Percentiles rank a stretch among this genome's conserved stretches.
Evolutionary conservation across 2,329 filamentous ascomycete species (phyloP).

Genomic region (Trichoderma sp.): DNA sequence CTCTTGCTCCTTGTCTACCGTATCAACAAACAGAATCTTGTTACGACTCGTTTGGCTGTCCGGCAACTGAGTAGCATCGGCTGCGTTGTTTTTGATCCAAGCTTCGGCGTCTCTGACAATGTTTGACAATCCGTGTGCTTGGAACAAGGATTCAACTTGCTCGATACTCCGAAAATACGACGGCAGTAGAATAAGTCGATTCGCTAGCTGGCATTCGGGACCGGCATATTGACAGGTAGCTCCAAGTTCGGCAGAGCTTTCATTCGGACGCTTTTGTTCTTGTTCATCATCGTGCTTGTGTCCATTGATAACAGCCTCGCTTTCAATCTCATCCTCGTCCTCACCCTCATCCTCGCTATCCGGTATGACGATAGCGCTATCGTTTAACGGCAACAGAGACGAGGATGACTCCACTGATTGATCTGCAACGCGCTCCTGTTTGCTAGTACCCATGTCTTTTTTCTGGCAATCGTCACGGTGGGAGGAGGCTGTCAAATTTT

Average conservation of each 20-base stretch:
- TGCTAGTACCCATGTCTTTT: background rate
- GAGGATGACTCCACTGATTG: background rate
- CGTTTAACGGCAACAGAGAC: background rate
- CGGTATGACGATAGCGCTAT: slow-evolving; percentile 9
- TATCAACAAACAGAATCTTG: slow-evolving; percentile 44
- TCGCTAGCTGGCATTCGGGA: slow-evolving; percentile 37
- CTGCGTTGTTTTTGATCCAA: slow-evolving; percentile 32
- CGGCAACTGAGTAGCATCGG: background rate
- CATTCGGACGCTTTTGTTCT: background rate
- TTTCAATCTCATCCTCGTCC: background rate
- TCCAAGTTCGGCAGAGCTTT: background rate
- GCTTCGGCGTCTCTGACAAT: slow-evolving; percentile 34
- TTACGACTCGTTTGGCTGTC: background rate
- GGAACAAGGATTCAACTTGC: slow-evolving; percentile 39
- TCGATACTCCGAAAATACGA: slow-evolving; percentile 39
- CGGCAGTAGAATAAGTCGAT: slow-evolving; percentile 40
- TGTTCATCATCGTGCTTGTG: background rate
- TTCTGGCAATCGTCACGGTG: background rate
- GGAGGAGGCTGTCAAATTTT: background rate
- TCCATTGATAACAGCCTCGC: background rate
- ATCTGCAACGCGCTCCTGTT: background rate
- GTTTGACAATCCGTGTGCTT: slow-evolving; percentile 40
- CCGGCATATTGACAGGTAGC: slow-evolving; percentile 34
- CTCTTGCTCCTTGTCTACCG: slow-evolving; percentile 29
- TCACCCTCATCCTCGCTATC: slow-evolving; percentile 5